Base-by-base conservation (phyloP, 495 filamentous ascomycete species). In the Lasiosphaeria miniovina region DNA sequence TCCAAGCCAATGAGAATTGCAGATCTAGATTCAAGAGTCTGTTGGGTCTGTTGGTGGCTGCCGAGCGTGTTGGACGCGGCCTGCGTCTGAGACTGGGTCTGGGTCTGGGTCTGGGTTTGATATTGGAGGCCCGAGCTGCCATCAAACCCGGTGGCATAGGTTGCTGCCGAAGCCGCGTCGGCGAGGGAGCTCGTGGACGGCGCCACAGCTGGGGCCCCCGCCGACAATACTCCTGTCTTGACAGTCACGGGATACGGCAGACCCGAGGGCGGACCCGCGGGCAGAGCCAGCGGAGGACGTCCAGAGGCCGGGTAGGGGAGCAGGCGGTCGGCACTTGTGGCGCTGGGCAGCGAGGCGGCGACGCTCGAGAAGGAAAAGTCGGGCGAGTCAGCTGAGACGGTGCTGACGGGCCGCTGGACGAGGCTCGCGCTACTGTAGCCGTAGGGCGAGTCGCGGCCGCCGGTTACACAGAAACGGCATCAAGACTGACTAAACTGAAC, bases 351-450 rank as follows among this genome's bases (percentile, higher is more conserved):
- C 0, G 77, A 75, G 0, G 76, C 74, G 10, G 75, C 72, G 31
- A 74, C 73, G n/a, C 68, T 63, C 0, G 74, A 71, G 14, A 77
- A 66, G 14, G 75, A 77, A 38, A 77, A 74, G 35, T 65, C 68
- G 5, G 69, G 56, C 15, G 68, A 60, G 11, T 77, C 72, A 45
- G 67, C 65, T 24, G 17, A 64, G 11, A 63, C 61, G 8, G 68
- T 49, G 12, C 67, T 64, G 3, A 71, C 65, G 0, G 76, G 71
- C 0, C 75, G 72, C 51, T 78, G 71, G 17, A 75, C 67, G 45
- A 80, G 60, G 38, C 54, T 59, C 11, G 56, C 51, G 52, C 54
- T 51, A 32, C 66, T 57, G 62, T 72, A 67, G 35, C 59, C 56
- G 57, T 73, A 75, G 0, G 70, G 8, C 1, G 70, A 54, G 34